A percentile compares a stretch with the other conserved stretches of the same genome.
phyloP scores from a whole-genome alignment of 495 filamentous ascomycete species.

The Penicillium silybi region DNA sequence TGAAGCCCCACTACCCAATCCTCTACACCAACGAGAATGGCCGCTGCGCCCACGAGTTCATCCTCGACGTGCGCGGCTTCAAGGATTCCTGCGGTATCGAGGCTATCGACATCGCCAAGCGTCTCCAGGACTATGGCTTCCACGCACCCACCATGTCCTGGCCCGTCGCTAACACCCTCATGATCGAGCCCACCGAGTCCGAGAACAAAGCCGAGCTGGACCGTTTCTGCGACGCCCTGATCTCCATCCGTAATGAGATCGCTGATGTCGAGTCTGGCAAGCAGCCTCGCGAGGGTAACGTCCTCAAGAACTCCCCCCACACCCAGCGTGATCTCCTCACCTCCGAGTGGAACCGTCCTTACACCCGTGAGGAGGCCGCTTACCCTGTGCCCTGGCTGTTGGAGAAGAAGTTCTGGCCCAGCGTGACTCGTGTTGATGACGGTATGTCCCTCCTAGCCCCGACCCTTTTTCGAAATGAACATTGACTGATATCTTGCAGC shows the following conservation, averaged over 20 bases:
- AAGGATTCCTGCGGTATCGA: slow-evolving; percentile 83
- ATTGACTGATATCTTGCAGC: slow-evolving; percentile 46
- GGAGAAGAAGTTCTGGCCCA: slow-evolving; percentile 99
- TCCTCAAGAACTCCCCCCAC: slow-evolving; percentile 91
- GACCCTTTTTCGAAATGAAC: neutral
- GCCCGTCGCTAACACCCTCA: slow-evolving; percentile 93
- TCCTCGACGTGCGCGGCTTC: slow-evolving; percentile 85
- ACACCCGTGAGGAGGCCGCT: slow-evolving; percentile 78
- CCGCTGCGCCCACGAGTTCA: slow-evolving; percentile 97
- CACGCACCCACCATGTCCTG: slow-evolving; percentile 98
- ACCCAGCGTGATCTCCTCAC: slow-evolving; percentile 74
- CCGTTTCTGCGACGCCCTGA: slow-evolving; percentile 89
- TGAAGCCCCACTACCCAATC: slow-evolving; percentile 86
- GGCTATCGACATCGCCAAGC: slow-evolving; percentile 96
- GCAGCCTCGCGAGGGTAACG: slow-evolving; percentile 75
- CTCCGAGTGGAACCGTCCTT: slow-evolving; percentile 70
- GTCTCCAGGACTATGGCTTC: slow-evolving; percentile 97
- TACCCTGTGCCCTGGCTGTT: slow-evolving; percentile 81
- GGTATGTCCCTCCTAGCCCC: slow-evolving; percentile 47
- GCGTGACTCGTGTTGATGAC: slow-evolving; percentile 85
- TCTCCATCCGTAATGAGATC: slow-evolving; percentile 86
- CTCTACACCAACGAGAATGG: slow-evolving; percentile 86
- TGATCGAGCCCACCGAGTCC: slow-evolving; percentile 98
- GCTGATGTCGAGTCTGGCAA: slow-evolving; percentile 76
- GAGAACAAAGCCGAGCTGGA: slow-evolving; percentile 93